A percentile compares a stretch with the other conserved stretches of the same genome.
phyloP scores from a whole-genome alignment of 768 basidiomycete species.

The Dioszegia crocea region DNA sequence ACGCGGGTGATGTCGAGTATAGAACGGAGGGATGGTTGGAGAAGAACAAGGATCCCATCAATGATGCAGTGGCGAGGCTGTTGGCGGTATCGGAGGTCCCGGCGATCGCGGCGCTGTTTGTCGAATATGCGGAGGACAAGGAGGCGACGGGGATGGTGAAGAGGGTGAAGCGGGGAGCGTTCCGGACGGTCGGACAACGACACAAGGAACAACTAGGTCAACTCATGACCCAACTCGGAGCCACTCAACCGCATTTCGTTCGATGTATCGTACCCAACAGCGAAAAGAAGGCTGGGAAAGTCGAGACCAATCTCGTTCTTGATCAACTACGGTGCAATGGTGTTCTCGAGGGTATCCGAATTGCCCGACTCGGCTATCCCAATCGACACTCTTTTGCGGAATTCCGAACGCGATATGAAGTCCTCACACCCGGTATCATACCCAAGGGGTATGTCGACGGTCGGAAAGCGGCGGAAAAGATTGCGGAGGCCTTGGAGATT shows the following conservation, averaged over 20 bases:
- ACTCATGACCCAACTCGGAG: constrained; percentile 82
- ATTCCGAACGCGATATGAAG: constrained; percentile 94
- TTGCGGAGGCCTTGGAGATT: constrained; percentile 83
- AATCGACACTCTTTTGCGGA: constrained; percentile 95
- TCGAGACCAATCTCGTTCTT: constrained; percentile 90
- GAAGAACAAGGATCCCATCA: constrained; percentile 98
- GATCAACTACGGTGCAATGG: constrained; percentile 97
- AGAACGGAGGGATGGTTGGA: constrained; percentile 94
- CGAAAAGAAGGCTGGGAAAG: constrained; percentile 80
- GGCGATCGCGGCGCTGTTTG: constrained; percentile 76
- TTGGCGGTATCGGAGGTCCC: constrained; percentile 75
- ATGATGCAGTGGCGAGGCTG: constrained; percentile 88
- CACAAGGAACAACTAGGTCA: constrained; percentile 93
- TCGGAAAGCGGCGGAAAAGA: constrained; percentile 82
- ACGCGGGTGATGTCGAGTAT: constrained; percentile 95
- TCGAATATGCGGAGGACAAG: constrained; percentile 66
- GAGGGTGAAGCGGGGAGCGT: constrained; percentile 84
- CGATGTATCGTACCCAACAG: constrained; percentile 95
- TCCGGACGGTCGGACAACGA: constrained; percentile 88
- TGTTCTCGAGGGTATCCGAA: constrained; percentile 97
- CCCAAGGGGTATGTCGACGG: constrained; percentile 97
- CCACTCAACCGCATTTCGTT: constrained; percentile 97
- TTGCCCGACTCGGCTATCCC: constrained; percentile 93
- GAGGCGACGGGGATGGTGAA: constrained; percentile 26
- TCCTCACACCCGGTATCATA: constrained; percentile 87